A percentile compares a stretch with the other conserved stretches of the same genome.
These are phyloP conservation scores for Fusarium stilboides DNA, from an alignment of 2,329 filamentous ascomycete species.

Conservation along the genomic window DNA sequence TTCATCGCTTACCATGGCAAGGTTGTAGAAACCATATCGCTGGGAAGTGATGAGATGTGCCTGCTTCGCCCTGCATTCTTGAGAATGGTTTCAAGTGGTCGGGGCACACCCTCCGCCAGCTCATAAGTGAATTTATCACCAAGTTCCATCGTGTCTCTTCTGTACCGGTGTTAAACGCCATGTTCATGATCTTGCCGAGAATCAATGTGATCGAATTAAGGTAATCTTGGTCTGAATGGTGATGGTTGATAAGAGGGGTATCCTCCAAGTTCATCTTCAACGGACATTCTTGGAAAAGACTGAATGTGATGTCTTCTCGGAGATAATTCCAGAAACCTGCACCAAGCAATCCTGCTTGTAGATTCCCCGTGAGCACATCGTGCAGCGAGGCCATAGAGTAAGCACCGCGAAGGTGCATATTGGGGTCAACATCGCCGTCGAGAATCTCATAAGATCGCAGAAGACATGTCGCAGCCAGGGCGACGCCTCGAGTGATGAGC, in stretches of 20 bases:
- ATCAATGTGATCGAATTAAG: conserved; percentile 61
- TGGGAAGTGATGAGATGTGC: conserved; percentile 50
- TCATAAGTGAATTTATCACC: conserved; percentile 41
- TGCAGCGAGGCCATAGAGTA: conserved; percentile 60
- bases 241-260: conserved; percentile 36
- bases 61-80: neutral
- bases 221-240: conserved; percentile 39
- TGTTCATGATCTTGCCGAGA: conserved; percentile 62
- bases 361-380: conserved; percentile 39
- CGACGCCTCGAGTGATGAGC: conserved; percentile 56
- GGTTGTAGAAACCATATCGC: conserved; percentile 58
- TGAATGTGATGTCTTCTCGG: conserved; percentile 68
- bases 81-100: conserved; percentile 53
- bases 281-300: conserved; percentile 60
- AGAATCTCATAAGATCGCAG: conserved; percentile 66
- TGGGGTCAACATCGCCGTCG: conserved; percentile 59
- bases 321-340: conserved; percentile 68
- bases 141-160: conserved; percentile 39
- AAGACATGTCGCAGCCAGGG: conserved; percentile 63
- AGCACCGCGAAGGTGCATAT: conserved; percentile 62
- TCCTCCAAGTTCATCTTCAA: conserved; percentile 59
- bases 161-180: conserved; percentile 47
- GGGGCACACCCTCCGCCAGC: conserved; percentile 55
- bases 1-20: conserved; percentile 58
- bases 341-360: conserved; percentile 52